Conservation (phyloP, 225 moss, liverwort and hornwort species). For the Takakia lepidozioides region DNA sequence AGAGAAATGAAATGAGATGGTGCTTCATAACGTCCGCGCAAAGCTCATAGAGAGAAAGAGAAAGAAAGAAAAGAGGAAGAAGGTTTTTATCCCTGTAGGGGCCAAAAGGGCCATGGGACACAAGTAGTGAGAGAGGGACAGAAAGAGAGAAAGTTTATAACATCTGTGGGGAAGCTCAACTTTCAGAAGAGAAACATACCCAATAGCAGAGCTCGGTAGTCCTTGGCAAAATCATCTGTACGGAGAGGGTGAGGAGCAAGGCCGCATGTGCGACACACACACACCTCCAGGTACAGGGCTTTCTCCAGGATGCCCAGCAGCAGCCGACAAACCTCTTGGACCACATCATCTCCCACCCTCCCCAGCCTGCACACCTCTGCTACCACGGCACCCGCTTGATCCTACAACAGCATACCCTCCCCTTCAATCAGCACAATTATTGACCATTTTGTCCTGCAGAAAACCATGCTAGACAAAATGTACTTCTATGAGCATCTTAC, state of each 20-base stretch:
- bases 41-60: neutral
- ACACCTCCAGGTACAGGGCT: constrained; percentile 67
- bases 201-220: constrained; percentile 63
- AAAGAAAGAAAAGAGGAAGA: neutral
- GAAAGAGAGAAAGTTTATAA: too few species aligned
- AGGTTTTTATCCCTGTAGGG: neutral
- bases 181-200: constrained; percentile 16
- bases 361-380: constrained; percentile 51
- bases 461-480: too few species aligned
- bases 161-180: too few species aligned
- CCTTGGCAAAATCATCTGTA: constrained; percentile 77
- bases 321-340: constrained; percentile 61
- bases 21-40: too few species aligned
- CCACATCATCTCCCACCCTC: constrained; percentile 33
- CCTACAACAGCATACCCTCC: constrained; percentile 43
- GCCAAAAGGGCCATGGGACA: neutral
- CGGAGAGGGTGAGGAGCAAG: constrained; percentile 70
- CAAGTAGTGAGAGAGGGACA: too few species aligned
- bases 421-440: neutral
- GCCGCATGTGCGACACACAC: constrained; percentile 70
- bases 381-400: constrained; percentile 68
- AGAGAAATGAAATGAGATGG: neutral
- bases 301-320: constrained; percentile 78
- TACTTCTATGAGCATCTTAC: too few species aligned
- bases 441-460: neutral